phyloP scores from a whole-genome alignment of 305 asterid genomes.

The Rubia peregrina region DNA sequence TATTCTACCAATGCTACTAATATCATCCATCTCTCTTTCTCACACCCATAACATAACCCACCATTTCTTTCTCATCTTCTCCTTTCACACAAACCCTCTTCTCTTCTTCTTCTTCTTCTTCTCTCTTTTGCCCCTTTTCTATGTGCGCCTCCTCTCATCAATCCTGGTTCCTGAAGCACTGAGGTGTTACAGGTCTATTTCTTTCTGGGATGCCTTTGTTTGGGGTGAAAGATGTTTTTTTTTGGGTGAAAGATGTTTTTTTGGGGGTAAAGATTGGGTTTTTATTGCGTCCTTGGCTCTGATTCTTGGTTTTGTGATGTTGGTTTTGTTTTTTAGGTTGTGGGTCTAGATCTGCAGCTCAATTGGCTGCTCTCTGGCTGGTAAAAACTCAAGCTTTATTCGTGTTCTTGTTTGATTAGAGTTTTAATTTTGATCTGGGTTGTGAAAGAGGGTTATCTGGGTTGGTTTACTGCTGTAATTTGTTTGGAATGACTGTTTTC shows the following conservation, averaged over 20 bases:
- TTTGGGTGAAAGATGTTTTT: no score
- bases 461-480: neutral
- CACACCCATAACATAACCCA: conserved; percentile 26
- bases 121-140: conserved; percentile 2
- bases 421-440: conserved; percentile 7
- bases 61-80: conserved; percentile 30
- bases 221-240: neutral
- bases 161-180: conserved; percentile 17
- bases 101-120: conserved; percentile 6
- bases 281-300: conserved; percentile 22
- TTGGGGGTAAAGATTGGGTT: conserved; percentile 26
- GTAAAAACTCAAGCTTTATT: conserved; percentile 28
- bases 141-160: conserved; percentile 7
- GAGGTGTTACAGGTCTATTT: conserved; percentile 28
- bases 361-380: conserved; percentile 43
- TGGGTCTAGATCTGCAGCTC: conserved; percentile 49
- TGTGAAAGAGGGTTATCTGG: neutral
- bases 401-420: conserved; percentile 13
- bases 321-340: conserved; percentile 48
- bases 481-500: conserved; percentile 1
- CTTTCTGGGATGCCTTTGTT: conserved; percentile 10
- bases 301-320: conserved; percentile 20
- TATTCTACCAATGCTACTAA: conserved; percentile 35
- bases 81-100: conserved; percentile 15
- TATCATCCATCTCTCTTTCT: conserved; percentile 26